Percentiles rank a stretch among this genome's conserved stretches.
Evolutionary conservation across 805 yeast species (phyloP).

Genomic region (Lipomyces spencermartinsiae): DNA sequence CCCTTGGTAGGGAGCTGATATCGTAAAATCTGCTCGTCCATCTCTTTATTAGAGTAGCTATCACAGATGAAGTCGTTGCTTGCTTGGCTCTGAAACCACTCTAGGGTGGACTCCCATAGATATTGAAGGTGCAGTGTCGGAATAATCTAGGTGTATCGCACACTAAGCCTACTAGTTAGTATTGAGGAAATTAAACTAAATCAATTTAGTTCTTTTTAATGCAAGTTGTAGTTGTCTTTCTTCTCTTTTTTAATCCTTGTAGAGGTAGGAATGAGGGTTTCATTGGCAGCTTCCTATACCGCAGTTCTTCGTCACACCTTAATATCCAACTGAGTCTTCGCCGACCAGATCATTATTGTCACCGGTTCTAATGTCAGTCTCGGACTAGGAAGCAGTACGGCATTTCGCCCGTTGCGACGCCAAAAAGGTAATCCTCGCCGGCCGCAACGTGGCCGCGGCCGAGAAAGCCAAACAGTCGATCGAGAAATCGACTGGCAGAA

Average conservation of each 20-base stretch:
- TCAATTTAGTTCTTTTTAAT: too few relatives aligned
- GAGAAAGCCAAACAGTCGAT: constrained; percentile 13
- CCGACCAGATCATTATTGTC: constrained; percentile 12
- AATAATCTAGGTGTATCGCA: too few relatives aligned
- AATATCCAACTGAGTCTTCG: constrained; percentile 2
- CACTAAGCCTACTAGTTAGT: too few relatives aligned
- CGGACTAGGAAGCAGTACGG: constrained; percentile 13
- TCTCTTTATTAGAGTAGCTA: not conserved
- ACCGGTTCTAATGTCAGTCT: constrained; percentile 16
- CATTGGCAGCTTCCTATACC: constrained; percentile 15
- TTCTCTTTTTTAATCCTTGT: too few relatives aligned
- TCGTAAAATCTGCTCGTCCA: constrained; percentile 36
- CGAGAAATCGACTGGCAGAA: not conserved
- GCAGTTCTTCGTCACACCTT: constrained; percentile 7
- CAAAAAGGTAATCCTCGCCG: constrained; percentile 11
- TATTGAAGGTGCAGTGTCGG: too few relatives aligned
- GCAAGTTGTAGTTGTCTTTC: too few relatives aligned
- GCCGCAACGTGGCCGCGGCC: not conserved
- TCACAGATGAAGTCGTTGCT: too few relatives aligned
- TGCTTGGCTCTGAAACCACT: too few relatives aligned
- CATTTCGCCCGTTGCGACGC: constrained; percentile 13
- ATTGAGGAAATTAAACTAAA: too few relatives aligned
- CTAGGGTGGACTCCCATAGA: too few relatives aligned
- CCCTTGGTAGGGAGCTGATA: too few relatives aligned
- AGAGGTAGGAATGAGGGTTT: too few relatives aligned